A percentile compares a stretch with the other conserved stretches of the same genome.
Evolutionary conservation across 2,329 filamentous ascomycete genomes (phyloP).

Genomic region (Drechslerella stenobrocha): DNA sequence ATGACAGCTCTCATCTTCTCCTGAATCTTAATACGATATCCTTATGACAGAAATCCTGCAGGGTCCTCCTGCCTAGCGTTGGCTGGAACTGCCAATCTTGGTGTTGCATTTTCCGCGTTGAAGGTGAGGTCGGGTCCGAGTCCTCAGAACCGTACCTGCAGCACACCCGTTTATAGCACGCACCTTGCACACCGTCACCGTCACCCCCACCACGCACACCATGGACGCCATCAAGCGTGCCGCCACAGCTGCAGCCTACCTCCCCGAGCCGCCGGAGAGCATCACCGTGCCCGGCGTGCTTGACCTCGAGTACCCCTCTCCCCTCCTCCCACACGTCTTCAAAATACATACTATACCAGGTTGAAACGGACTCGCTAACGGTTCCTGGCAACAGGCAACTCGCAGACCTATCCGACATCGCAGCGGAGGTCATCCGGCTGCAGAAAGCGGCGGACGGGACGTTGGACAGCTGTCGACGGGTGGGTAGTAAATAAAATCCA

Average conservation of each 20-base stretch:
- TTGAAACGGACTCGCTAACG: neutral
- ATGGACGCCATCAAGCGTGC: constrained; percentile 23
- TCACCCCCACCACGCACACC: neutral
- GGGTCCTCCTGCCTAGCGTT: too few relatives aligned
- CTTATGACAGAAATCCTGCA: too few relatives aligned
- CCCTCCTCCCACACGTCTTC: too few relatives aligned
- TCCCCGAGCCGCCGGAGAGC: neutral
- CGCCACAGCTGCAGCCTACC: constrained; percentile 16
- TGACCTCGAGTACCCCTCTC: constrained; percentile 26
- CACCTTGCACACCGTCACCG: too few relatives aligned
- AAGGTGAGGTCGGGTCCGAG: too few relatives aligned
- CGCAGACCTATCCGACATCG: constrained; percentile 13
- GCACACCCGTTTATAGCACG: too few relatives aligned
- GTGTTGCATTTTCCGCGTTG: too few relatives aligned
- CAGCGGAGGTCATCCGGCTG: constrained; percentile 18
- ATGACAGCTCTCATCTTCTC: too few relatives aligned
- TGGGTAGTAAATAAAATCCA: neutral
- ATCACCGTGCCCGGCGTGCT: constrained; percentile 25
- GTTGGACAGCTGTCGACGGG: constrained; percentile 25
- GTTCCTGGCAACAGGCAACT: constrained; percentile 5
- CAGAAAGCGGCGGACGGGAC: constrained; percentile 35
- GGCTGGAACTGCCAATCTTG: too few relatives aligned
- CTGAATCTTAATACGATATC: too few relatives aligned
- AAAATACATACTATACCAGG: neutral
- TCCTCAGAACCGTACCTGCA: too few relatives aligned